phyloP scores from a whole-genome alignment of 768 basidiomycete species.

The Naganishia vishniacii region DNA sequence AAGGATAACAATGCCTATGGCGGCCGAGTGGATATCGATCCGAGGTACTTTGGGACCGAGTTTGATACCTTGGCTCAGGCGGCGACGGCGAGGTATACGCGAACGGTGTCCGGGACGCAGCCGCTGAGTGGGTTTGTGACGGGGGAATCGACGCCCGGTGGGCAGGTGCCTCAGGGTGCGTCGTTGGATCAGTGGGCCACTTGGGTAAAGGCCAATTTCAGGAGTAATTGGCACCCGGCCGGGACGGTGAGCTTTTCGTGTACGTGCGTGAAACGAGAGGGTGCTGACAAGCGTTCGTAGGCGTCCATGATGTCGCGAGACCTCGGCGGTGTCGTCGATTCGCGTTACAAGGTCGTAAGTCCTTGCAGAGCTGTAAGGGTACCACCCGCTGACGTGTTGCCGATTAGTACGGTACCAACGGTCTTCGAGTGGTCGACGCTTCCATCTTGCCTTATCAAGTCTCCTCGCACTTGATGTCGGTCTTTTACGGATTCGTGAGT shows the following conservation, averaged over 20 bases:
- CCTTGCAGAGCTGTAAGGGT: too few species aligned
- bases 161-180: slow-evolving; percentile 11
- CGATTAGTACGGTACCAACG: slow-evolving; percentile 33
- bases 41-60: slow-evolving; percentile 36
- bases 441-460: slow-evolving; percentile 41
- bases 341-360: slow-evolving; percentile 35
- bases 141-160: slow-evolving; percentile 17
- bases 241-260: slow-evolving; percentile 29
- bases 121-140: slow-evolving; percentile 25
- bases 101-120: slow-evolving; percentile 25
- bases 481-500: slow-evolving; percentile 40
- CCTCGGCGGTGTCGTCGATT: slow-evolving; percentile 39
- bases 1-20: slow-evolving; percentile 34
- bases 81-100: slow-evolving; percentile 36
- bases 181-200: slow-evolving; percentile 30
- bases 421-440: slow-evolving; percentile 41
- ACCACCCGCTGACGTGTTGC: neutral
- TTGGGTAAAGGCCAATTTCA: slow-evolving; percentile 35
- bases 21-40: slow-evolving; percentile 31
- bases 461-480: slow-evolving; percentile 38
- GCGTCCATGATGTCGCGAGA: slow-evolving; percentile 39
- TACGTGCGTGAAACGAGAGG: too few species aligned
- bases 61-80: slow-evolving; percentile 38
- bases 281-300: too few species aligned
- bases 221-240: slow-evolving; percentile 42